Percentiles rank a stretch among this genome's conserved stretches.
Evolutionary conservation across 179 eudicot species (phyloP).

Genomic region (Heliamphora pulchella): DNA sequence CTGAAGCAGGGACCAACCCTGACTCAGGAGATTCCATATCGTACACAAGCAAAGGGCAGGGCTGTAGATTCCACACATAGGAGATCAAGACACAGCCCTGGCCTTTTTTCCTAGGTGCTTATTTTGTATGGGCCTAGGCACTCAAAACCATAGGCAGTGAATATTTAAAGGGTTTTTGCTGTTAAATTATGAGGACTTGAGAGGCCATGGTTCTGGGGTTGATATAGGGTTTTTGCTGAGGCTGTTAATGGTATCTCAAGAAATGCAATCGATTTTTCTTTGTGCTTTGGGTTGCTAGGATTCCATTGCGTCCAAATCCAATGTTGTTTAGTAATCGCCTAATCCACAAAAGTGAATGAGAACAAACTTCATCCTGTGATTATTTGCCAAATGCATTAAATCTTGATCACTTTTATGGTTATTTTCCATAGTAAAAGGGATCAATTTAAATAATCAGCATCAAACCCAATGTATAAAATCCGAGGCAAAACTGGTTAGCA

Average conservation of each 20-base stretch:
- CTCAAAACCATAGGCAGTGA: no score
- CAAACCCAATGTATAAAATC: not conserved
- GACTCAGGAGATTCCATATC: no score
- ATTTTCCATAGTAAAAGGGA: not conserved
- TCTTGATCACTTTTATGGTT: not conserved
- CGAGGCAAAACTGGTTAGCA: not conserved
- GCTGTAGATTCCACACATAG: no score
- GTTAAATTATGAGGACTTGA: not conserved
- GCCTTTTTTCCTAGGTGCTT: no score
- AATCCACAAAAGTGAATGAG: not conserved
- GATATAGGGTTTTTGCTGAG: not conserved
- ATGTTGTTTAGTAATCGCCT: not conserved
- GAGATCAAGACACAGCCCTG: no score
- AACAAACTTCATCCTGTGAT: not conserved
- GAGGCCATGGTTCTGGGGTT: not conserved
- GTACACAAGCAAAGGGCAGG: no score
- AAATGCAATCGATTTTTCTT: not conserved
- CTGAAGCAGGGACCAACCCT: no score
- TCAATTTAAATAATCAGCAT: not conserved
- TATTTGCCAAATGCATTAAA: not conserved
- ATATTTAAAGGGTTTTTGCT: not conserved
- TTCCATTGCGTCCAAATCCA: not conserved
- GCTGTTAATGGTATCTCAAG: not conserved
- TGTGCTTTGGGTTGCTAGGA: not conserved
- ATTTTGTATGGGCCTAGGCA: no score